These are phyloP conservation scores for Solanum tacnaense DNA, from an alignment of 257 asterid genomes.

Conservation along the genomic window DNA sequence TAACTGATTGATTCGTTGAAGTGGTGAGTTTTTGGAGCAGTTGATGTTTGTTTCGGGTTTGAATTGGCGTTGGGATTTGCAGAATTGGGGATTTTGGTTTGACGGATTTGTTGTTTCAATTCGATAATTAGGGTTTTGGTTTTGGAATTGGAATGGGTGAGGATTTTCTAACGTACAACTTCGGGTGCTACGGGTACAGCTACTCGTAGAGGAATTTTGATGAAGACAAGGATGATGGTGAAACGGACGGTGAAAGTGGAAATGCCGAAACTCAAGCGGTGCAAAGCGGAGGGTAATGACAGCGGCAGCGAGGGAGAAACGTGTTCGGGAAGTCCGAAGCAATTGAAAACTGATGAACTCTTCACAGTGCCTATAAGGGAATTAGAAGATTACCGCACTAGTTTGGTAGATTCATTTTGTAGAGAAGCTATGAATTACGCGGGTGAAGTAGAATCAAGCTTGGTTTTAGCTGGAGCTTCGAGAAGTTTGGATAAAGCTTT, in stretches of 20 bases:
- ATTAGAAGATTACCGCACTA: constrained; percentile 28
- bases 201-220: neutral
- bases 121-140: neutral
- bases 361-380: constrained; percentile 39
- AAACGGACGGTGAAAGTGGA: constrained; percentile 13
- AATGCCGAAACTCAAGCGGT: constrained; percentile 75
- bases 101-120: neutral
- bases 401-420: constrained; percentile 18
- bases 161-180: neutral
- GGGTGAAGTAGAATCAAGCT: constrained; percentile 14
- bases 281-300: constrained; percentile 26
- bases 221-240: constrained; percentile 22
- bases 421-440: constrained; percentile 11
- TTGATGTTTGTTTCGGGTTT: neutral
- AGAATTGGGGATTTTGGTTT: neutral
- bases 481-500: constrained; percentile 7
- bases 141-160: neutral
- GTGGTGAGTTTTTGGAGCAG: constrained; percentile 15
- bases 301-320: constrained; percentile 22
- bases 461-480: neutral
- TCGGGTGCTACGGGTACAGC: constrained; percentile 4
- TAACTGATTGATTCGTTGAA: neutral
- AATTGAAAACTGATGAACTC: constrained; percentile 10
- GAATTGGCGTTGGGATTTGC: neutral
- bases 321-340: neutral